Percentiles rank a stretch among this genome's conserved stretches.
phyloP scores from a whole-genome alignment of 345 rosid species.

The Adansonia digitata region DNA sequence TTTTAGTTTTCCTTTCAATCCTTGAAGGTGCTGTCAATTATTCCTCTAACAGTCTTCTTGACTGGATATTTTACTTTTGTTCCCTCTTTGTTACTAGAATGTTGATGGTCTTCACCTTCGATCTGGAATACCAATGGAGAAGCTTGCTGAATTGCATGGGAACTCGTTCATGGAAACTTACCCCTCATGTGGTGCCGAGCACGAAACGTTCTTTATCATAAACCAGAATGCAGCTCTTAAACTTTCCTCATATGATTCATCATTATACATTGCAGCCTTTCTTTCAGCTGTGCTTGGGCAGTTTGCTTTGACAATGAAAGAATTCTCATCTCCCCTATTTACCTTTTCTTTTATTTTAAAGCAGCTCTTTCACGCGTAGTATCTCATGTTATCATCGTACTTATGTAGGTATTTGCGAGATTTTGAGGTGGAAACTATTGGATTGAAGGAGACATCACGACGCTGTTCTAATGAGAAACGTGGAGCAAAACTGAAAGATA shows the following conservation, averaged over 20 bases:
- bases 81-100: slow-evolving; percentile 40
- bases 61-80: not conserved
- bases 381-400: slow-evolving; percentile 8
- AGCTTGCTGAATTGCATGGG: slow-evolving; percentile 92
- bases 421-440: slow-evolving; percentile 30
- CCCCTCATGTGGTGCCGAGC: slow-evolving; percentile 79
- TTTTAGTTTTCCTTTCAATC: not conserved
- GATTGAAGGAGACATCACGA: slow-evolving; percentile 86
- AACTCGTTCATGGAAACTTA: slow-evolving; percentile 92
- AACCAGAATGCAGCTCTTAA: not conserved
- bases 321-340: not conserved
- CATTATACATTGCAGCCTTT: not conserved
- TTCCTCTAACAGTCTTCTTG: not conserved
- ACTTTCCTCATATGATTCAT: not conserved
- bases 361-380: not conserved
- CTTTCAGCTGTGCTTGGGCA: not conserved
- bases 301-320: not conserved
- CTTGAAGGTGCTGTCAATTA: not conserved
- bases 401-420: slow-evolving; percentile 78
- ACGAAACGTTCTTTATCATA: slow-evolving; percentile 24
- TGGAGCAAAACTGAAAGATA: slow-evolving; percentile 80
- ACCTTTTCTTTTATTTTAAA: not conserved
- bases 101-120: slow-evolving; percentile 98
- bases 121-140: slow-evolving; percentile 96
- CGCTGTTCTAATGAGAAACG: slow-evolving; percentile 66